A percentile compares a stretch with the other conserved stretches of the same genome.
Evolutionary conservation across 345 rosid genomes (phyloP).

Genomic region (Bretschneidera sinensis): DNA sequence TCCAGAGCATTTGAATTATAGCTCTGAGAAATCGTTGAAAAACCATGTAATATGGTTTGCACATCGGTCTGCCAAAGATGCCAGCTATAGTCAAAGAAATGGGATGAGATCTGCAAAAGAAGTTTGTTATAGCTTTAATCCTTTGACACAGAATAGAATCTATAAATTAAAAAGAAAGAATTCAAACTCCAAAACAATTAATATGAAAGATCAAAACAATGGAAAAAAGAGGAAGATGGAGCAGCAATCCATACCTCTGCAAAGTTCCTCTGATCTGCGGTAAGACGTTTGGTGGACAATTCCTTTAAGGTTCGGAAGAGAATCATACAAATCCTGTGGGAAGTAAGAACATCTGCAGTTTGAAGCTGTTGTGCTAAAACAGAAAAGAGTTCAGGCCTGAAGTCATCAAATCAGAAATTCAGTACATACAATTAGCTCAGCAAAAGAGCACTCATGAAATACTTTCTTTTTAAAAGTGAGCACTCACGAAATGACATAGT

Average conservation of each 20-base stretch:
- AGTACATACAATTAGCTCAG: constrained; percentile 15
- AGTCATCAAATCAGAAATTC: constrained; percentile 23
- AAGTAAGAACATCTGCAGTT: constrained; percentile 70
- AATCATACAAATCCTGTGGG: constrained; percentile 87
- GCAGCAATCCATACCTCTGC: constrained; percentile 55
- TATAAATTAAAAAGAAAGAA: constrained; percentile 11
- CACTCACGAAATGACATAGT: too few species aligned
- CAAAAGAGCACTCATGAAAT: constrained; percentile 3
- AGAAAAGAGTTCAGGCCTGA: constrained; percentile 87
- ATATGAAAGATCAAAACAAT: constrained; percentile 9
- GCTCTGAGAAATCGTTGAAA: constrained; percentile 57
- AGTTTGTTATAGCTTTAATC: constrained; percentile 17
- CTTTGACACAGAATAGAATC: not conserved
- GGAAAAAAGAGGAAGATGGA: constrained; percentile 5
- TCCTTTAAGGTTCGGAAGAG: constrained; percentile 91
- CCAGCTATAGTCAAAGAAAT: constrained; percentile 81
- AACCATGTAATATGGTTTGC: constrained; percentile 72
- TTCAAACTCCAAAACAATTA: constrained; percentile 5
- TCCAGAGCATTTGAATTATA: constrained; percentile 45
- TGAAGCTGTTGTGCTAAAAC: constrained; percentile 77
- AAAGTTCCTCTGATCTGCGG: constrained; percentile 77
- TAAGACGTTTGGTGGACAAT: constrained; percentile 85
- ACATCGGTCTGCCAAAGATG: constrained; percentile 95
- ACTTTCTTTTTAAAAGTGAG: too few species aligned
- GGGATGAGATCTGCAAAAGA: constrained; percentile 80